Evolutionary conservation across 2,329 filamentous ascomycete species (phyloP), one percentile per base, ranked within the genome.

Genomic region (Penicillium sp.): DNA sequence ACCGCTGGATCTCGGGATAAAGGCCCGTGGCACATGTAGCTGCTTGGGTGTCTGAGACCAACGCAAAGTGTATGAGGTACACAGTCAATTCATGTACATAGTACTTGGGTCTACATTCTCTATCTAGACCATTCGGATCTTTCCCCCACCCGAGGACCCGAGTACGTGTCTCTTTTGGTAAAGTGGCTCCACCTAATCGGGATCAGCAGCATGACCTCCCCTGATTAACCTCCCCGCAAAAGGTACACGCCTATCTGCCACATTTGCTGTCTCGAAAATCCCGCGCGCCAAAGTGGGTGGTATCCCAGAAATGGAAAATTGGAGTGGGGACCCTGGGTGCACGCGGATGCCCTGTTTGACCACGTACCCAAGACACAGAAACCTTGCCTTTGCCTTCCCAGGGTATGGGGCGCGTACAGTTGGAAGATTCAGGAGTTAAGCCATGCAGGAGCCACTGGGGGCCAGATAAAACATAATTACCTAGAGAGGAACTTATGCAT

Each of bases 11-110:
- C 55, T 56, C 55, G 57, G 56, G 58, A 56, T 7, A 16, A 37
- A 57, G 26, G 48, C 39, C 54, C 60, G 57, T 45, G 13, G 41
- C 27, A 45, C n/a, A 44, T 52, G 54, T 24, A 50, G 39, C 63
- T 65, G 59, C 56, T 61, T 66, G 58, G 54, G 46, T 66, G 63
- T 66, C 63, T 47, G 52, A 65, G 51, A 55, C 44, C 46, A 50
- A 8, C 31, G 8, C 27, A 26, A 10, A 13, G 45, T 19, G n/a
- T 41, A 22, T 29, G 27, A 10, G 33, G 22, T 29, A 27, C 33
- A 16, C 22, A 19, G 27, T 21, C 6, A 9, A n/a, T 6, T 11
- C 8, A n/a, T 41, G 37, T 43, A 44, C 26, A 33, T 10, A 24
- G 39, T 52, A 52, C 49, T 29, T 44, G 13, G 21, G 24, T 45